Base-by-base conservation (phyloP, 2,329 filamentous ascomycete genomes). In the Verticillium longisporum region DNA sequence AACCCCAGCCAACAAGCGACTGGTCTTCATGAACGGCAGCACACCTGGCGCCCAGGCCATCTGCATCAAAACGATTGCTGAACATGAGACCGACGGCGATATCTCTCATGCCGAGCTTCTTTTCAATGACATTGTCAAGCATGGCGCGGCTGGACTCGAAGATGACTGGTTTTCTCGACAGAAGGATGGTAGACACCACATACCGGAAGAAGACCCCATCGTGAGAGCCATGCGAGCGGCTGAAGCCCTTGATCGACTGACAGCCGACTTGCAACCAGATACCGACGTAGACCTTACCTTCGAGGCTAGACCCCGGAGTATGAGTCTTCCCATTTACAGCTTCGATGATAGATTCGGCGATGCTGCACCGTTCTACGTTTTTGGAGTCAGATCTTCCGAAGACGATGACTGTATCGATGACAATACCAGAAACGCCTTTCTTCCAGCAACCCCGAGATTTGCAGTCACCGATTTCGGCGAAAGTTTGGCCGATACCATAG, bases 21-120 rank as follows among this genome's bases (percentile, higher is more conserved):
- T 88, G 4, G 85, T 86, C 7, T 86, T 88, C 65, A 74, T 86
- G 71, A 80, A 85, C 59, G 86, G 85, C 3, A 84, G 86, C 10
- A 83, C 82, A 3, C 76, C 81, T 10, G 76, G 79, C 60, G 84
- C 84, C 1, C 80, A 82, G 59, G 72, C 79, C 6, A 73, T 80
- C 31, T 88, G 85, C 66, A 78, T 88, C 60, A 72, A 74, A 38
- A 74, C 76, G 34, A 85, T 88, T 58, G 80, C 80, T 69, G 71
- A 81, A 58, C 74, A 83, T 61, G 72, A 82, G 60, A 83, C 81
- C 1, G 68, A 76, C 45, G 83, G 82, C 1, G 75, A 84, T 65
- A 65, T 78, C 14, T 64, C 67, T n/a, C 74, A 76, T 61, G 85
- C 85, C 0, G 80, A 83, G 67, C 69, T 69, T 2, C 73, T 83